Evolutionary conservation across 352 stramenopile genomes (phyloP).

Genomic region (Pythium grandisporangium): DNA sequence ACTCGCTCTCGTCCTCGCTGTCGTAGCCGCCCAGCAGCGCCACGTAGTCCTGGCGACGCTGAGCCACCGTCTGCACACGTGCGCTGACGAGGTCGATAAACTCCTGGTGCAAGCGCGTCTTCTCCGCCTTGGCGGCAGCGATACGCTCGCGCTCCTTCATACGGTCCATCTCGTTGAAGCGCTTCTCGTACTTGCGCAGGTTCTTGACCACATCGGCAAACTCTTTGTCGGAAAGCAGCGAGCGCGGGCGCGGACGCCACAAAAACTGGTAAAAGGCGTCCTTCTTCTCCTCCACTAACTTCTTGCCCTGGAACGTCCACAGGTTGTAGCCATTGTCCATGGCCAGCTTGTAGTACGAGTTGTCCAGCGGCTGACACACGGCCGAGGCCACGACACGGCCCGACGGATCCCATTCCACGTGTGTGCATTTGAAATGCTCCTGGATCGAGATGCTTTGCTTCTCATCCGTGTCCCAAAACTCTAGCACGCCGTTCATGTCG

Average conservation of each 20-base stretch:
- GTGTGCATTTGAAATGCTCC: conserved; percentile 98
- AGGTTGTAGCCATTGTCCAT: conserved; percentile 99
- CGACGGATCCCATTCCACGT: conserved; percentile 97
- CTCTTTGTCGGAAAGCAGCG: conserved; percentile 89
- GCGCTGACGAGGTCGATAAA: conserved; percentile 61
- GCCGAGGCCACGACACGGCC: conserved; percentile 93
- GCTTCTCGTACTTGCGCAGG: conserved; percentile 95
- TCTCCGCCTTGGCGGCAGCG: conserved; percentile 52
- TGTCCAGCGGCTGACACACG: conserved; percentile 94
- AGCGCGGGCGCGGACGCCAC: conserved; percentile 90
- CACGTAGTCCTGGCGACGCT: conserved; percentile 50
- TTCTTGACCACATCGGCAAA: conserved; percentile 95
- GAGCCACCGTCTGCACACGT: conserved; percentile 17
- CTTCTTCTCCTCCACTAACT: conserved; percentile 92
- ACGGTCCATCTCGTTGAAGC: conserved; percentile 83
- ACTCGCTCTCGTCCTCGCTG: conserved; percentile 76
- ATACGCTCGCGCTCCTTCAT: conserved; percentile 75
- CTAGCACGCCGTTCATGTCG: conserved; percentile 92
- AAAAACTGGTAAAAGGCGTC: conserved; percentile 95
- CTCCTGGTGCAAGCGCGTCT: conserved; percentile 55
- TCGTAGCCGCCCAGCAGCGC: conserved; percentile 70
- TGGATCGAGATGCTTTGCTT: conserved; percentile 92
- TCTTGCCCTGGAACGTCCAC: conserved; percentile 97
- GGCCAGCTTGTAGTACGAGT: conserved; percentile 94
- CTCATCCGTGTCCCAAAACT: conserved; percentile 98